Evolutionary conservation across 1,284 basidiomycete genomes (phyloP).

Genomic region (Boletellus deceptivus): DNA sequence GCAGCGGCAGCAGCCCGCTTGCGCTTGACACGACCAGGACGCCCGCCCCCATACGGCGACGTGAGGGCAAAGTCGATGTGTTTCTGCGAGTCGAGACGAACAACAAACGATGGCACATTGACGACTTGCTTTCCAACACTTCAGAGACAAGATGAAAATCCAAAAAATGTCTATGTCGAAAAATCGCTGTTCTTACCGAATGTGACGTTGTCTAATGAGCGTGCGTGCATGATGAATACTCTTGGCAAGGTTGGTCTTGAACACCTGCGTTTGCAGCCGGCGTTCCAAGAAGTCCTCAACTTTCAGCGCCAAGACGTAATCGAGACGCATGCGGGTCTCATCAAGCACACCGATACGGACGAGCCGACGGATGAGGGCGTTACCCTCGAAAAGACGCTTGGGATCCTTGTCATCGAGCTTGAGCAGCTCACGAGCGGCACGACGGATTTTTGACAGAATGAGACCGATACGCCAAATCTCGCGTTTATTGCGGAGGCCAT

Average conservation of each 20-base stretch:
- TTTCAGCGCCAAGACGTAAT: constrained; percentile 99
- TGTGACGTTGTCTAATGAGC: constrained; percentile 96
- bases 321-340: constrained; percentile 97
- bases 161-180: background rate
- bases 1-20: constrained; percentile 95
- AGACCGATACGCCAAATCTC: constrained; percentile 99
- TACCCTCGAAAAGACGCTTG: constrained; percentile 99
- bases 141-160: background rate
- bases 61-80: constrained; percentile 99
- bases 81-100: constrained; percentile 95
- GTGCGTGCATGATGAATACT: constrained; percentile 98
- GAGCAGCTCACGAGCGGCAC: constrained; percentile 99
- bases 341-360: constrained; percentile 99
- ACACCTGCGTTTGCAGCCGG: constrained; percentile 98
- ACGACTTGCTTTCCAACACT: constrained; percentile 99
- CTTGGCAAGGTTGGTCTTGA: constrained; percentile 98
- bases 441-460: constrained; percentile 98
- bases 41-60: constrained; percentile 96
- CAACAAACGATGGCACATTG: constrained; percentile 98
- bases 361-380: constrained; percentile 98
- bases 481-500: constrained; percentile 99
- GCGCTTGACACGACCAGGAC: constrained; percentile 97
- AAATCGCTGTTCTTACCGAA: constrained; percentile 59
- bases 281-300: constrained; percentile 99
- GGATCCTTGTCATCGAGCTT: constrained; percentile 99